Percentiles rank a stretch among this genome's conserved stretches.
These are phyloP conservation scores for Suillus fuscotomentosus DNA, from an alignment of 768 basidiomycete species.

Conservation along the genomic window DNA sequence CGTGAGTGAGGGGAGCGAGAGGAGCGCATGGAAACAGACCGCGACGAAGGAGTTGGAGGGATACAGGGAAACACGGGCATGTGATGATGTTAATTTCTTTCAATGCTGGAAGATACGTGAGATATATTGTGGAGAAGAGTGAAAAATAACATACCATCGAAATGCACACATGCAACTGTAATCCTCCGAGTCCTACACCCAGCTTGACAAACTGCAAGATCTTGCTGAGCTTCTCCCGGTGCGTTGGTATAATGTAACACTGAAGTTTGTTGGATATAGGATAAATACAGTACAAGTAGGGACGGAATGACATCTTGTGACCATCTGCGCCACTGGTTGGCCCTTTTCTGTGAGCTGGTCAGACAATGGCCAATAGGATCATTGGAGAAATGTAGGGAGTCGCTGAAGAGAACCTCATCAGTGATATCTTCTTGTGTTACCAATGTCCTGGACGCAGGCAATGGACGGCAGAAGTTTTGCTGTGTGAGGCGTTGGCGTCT, in stretches of 20 bases:
- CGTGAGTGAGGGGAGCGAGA: background rate
- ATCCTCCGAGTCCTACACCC: background rate
- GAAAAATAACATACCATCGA: background rate
- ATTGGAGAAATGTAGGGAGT: background rate
- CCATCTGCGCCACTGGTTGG: slow-evolving; percentile 4
- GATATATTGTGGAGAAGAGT: background rate
- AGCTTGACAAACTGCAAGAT: background rate
- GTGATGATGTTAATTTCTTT: slow-evolving; percentile 6
- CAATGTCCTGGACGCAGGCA: background rate
- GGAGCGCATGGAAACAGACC: slow-evolving; percentile 9
- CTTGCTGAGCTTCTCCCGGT: background rate
- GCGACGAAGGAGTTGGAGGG: slow-evolving; percentile 21
- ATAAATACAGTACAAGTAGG: background rate
- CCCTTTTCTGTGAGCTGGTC: background rate
- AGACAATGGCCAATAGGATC: background rate
- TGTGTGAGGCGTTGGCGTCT: background rate
- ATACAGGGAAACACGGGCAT: slow-evolving; percentile 15
- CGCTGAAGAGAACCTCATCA: background rate
- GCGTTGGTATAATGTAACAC: background rate
- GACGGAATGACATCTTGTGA: background rate
- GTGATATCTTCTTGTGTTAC: background rate
- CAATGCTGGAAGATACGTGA: background rate
- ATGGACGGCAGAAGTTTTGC: background rate
- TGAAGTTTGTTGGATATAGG: background rate
- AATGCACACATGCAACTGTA: background rate